A percentile compares a stretch with the other conserved stretches of the same genome.
phyloP scores from a whole-genome alignment of 345 rosid genomes.

The Diplotaxis tenuifolia region DNA sequence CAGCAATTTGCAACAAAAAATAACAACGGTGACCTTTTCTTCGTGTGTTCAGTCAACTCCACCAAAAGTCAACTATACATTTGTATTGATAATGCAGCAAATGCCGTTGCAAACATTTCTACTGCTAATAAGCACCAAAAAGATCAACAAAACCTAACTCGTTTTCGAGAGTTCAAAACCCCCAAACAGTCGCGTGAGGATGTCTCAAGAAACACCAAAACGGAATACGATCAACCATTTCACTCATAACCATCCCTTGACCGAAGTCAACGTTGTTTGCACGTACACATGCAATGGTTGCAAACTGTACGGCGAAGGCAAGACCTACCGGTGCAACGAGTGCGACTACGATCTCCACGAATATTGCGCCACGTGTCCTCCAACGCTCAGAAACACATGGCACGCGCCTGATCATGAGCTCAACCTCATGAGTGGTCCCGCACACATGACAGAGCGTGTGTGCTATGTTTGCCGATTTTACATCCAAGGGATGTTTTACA shows the following conservation, averaged over 20 bases:
- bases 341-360: constrained; percentile 46
- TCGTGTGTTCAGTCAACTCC: constrained; percentile 10
- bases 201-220: neutral
- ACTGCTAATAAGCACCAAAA: neutral
- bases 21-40: constrained; percentile 1
- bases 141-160: neutral
- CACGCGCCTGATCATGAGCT: constrained; percentile 39
- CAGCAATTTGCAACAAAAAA: constrained; percentile 27
- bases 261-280: neutral
- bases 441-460: constrained; percentile 6
- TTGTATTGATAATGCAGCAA: neutral
- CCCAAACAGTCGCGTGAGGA: neutral
- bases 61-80: constrained; percentile 27
- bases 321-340: constrained; percentile 32
- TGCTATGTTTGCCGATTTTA: constrained; percentile 38
- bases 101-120: neutral
- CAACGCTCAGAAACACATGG: constrained; percentile 15
- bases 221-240: constrained; percentile 26
- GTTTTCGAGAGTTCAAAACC: neutral
- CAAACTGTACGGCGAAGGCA: constrained; percentile 30
- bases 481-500: constrained; percentile 42
- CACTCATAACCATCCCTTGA: constrained; percentile 35
- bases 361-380: constrained; percentile 41
- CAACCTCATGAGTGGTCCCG: neutral
- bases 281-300: constrained; percentile 42